Evolutionary conservation across 345 rosid species (phyloP).

Genomic region (Cardamine resedifolia): DNA sequence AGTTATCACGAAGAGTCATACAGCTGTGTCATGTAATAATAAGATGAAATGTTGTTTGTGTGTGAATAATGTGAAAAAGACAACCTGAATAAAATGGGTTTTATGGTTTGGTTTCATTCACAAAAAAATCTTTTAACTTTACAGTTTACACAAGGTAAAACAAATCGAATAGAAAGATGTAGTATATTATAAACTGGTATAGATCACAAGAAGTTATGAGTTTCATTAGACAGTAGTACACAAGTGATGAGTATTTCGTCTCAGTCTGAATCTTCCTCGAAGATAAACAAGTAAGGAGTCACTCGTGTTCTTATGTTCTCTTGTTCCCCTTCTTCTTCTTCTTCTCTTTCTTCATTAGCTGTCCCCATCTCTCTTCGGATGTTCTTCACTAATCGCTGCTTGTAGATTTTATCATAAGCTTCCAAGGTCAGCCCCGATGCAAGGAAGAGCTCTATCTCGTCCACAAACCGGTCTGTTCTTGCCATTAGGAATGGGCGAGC

Average conservation of each 20-base stretch:
- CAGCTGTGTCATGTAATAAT: neutral
- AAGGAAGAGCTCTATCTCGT: constrained; percentile 69
- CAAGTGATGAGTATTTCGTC: neutral
- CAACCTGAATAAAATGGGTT: constrained; percentile 20
- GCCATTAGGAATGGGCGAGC: constrained; percentile 65
- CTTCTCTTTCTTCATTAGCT: constrained; percentile 24
- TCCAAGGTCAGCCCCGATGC: constrained; percentile 68
- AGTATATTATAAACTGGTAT: neutral
- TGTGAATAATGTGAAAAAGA: constrained; percentile 7
- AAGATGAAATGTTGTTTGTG: constrained; percentile 1
- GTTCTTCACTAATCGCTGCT: constrained; percentile 48
- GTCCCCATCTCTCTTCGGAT: constrained; percentile 26
- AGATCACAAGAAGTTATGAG: neutral
- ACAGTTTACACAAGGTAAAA: neutral
- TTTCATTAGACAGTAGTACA: neutral
- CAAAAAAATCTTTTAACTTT: neutral
- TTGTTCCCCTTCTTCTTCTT: constrained; percentile 12
- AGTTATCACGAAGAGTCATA: neutral
- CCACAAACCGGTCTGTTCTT: constrained; percentile 61
- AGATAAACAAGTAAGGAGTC: constrained; percentile 51
- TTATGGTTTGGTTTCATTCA: neutral
- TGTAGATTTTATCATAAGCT: constrained; percentile 71
- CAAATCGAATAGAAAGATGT: neutral
- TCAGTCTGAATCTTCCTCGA: constrained; percentile 55
- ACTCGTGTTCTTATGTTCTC: constrained; percentile 28